A percentile compares a stretch with the other conserved stretches of the same genome.
phyloP scores from a whole-genome alignment of 352 stramenopile species.

The Phytopythium kandeliae region DNA sequence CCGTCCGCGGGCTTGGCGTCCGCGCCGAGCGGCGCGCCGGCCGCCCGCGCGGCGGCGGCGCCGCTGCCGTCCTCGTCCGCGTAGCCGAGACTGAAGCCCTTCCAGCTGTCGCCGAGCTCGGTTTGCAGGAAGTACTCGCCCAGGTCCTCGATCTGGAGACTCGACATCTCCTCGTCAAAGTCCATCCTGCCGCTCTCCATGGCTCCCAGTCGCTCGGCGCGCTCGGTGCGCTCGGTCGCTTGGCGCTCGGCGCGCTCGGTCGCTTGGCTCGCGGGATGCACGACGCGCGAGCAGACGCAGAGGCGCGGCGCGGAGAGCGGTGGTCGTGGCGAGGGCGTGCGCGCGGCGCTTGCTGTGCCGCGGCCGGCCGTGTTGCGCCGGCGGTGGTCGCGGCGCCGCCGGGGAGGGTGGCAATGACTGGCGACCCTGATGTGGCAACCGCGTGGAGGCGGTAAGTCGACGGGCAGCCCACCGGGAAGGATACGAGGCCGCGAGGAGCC shows the following conservation, averaged over 20 bases:
- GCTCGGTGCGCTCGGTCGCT: too few relatives aligned
- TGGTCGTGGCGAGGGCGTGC: too few relatives aligned
- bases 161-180: slow-evolving; percentile 66
- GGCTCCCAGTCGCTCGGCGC: too few relatives aligned
- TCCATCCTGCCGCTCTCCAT: slow-evolving; percentile 30
- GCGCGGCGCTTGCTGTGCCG: not conserved
- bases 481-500: too few relatives aligned
- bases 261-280: too few relatives aligned
- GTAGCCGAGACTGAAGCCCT: slow-evolving; percentile 65
- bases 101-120: slow-evolving; percentile 60
- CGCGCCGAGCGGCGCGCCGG: slow-evolving; percentile 8
- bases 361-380: not conserved
- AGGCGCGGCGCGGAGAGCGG: too few relatives aligned
- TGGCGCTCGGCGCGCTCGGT: too few relatives aligned
- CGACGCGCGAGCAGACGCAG: too few relatives aligned
- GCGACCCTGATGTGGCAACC: not conserved
- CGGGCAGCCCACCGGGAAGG: too few relatives aligned
- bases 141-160: slow-evolving; percentile 69
- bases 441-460: not conserved
- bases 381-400: too few relatives aligned
- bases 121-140: slow-evolving; percentile 65
- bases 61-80: slow-evolving; percentile 30
- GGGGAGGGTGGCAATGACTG: too few relatives aligned
- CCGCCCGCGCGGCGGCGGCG: slow-evolving; percentile 5
- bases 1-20: not conserved